Conservation (phyloP, 495 filamentous ascomycete genomes). For the Daldinia childiae region DNA sequence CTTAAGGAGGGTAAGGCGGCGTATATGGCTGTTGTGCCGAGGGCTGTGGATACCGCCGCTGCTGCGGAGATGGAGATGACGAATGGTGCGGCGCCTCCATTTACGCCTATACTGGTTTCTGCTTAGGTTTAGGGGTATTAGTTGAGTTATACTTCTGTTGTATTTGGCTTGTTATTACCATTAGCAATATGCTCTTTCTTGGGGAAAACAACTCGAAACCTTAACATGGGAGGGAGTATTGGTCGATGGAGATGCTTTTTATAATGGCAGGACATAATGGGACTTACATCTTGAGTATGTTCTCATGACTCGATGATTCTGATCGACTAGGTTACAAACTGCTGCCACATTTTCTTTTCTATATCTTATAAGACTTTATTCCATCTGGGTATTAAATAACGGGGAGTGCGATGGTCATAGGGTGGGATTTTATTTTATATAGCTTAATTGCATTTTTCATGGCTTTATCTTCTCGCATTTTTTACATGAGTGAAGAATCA, state of each 20-base stretch:
- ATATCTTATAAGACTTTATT: not conserved
- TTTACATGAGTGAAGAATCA: too few species aligned
- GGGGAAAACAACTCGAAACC: not conserved
- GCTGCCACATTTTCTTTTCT: not conserved
- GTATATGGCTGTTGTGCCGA: not conserved
- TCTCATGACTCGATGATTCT: not conserved
- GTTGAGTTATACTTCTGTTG: not conserved
- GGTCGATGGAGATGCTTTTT: not conserved
- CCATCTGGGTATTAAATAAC: not conserved
- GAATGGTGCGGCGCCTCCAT: not conserved
- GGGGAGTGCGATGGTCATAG: not conserved
- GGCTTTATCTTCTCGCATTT: too few species aligned
- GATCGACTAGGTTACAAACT: not conserved
- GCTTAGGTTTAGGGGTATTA: not conserved
- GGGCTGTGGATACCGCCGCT: not conserved
- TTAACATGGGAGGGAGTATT: not conserved
- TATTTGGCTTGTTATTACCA: not conserved
- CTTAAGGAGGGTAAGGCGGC: not conserved
- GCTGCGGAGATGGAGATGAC: not conserved
- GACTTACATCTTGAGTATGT: not conserved
- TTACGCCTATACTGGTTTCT: not conserved
- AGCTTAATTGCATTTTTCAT: not conserved
- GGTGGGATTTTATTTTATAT: not conserved
- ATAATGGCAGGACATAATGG: not conserved
- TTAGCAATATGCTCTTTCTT: not conserved